Evolutionary conservation across 164 flowering plant genomes (phyloP), one percentile per base, ranked within the genome.

Genomic region (Warburgia ugandensis): DNA sequence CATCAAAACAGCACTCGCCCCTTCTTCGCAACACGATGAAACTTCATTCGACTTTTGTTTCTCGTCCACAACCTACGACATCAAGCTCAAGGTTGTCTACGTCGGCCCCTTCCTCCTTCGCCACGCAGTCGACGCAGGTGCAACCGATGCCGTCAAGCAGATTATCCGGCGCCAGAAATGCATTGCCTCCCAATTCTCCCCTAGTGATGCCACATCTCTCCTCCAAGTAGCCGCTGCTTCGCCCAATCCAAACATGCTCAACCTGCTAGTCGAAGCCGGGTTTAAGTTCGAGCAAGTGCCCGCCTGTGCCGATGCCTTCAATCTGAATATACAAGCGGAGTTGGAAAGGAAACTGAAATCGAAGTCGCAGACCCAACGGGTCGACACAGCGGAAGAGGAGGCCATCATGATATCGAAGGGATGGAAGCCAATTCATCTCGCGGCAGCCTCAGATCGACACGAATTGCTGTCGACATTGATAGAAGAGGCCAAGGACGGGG

Each of bases 31-130:
- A 53, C 31, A 68, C 4, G 46, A 46, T 9, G 33, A 63, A 33
- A 68, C 66, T 2, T 47, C 52, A 4, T 32, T 79, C 48, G 63
- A 51, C 59, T 41, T 68, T 8, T 75, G 74, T 74, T 70, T 82
- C 64, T 55, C 76, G 27, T 52, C 71, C 1, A 20, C 28, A n/a
- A 74, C 82, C 14, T 58, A 56, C 30, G 84, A 81, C 29, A 20
- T 79, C 56, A 81, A 76, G 67, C 80, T 84, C 48, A 81, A 75
- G 63, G 78, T 81, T 6, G 75, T 76, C 25, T 84, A 77, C 54
- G 79, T 81, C 20, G 88, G 94, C 2, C 66, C 72, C 11, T 62
- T 71, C 12, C 84, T 84, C 20, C 76, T 84, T 45, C 67, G 54
- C 17, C 82, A 68, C 44, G 82, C 88, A 0, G 73, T 79, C 17